Percentiles rank a stretch among this genome's conserved stretches.
phyloP scores from a whole-genome alignment of 2,329 filamentous ascomycete genomes.

The Penicillium sp. region DNA sequence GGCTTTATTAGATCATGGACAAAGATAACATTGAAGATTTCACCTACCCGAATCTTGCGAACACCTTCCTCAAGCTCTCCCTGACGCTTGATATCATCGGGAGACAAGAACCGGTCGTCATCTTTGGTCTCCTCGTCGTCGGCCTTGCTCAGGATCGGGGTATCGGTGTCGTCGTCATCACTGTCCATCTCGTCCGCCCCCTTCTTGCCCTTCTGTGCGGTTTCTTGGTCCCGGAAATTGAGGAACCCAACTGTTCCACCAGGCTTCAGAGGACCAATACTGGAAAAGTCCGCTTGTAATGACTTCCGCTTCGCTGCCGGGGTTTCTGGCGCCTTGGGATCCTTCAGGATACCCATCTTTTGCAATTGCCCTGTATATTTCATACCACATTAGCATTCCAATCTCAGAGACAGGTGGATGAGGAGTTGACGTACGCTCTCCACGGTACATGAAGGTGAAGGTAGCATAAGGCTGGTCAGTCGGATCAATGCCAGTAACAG shows the following conservation, averaged over 20 bases:
- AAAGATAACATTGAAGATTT: neutral
- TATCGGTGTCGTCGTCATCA: conserved; percentile 68
- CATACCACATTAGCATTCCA: neutral
- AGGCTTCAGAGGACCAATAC: conserved; percentile 77
- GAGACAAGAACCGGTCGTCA: conserved; percentile 52
- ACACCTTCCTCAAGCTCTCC: conserved; percentile 64
- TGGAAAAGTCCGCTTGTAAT: conserved; percentile 79
- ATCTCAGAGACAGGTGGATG: neutral
- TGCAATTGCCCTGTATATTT: conserved; percentile 73
- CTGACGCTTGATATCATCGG: conserved; percentile 60
- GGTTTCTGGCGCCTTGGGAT: conserved; percentile 61
- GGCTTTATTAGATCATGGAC: conserved; percentile 10
- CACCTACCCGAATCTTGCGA: conserved; percentile 63
- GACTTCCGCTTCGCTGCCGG: conserved; percentile 75
- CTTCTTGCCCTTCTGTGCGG: conserved; percentile 60
- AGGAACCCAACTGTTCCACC: conserved; percentile 89
- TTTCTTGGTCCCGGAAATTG: conserved; percentile 73
- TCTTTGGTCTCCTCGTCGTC: conserved; percentile 56
- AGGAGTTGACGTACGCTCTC: conserved; percentile 69
- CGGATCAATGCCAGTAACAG: conserved; percentile 95
- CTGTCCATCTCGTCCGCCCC: conserved; percentile 70
- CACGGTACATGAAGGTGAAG: conserved; percentile 97
- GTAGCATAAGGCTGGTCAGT: conserved; percentile 94
- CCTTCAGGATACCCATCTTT: conserved; percentile 87
- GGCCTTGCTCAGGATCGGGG: conserved; percentile 60